Evolutionary conservation across 495 filamentous ascomycete genomes (phyloP).

Genomic region (Aspergillus saccharolyticus): DNA sequence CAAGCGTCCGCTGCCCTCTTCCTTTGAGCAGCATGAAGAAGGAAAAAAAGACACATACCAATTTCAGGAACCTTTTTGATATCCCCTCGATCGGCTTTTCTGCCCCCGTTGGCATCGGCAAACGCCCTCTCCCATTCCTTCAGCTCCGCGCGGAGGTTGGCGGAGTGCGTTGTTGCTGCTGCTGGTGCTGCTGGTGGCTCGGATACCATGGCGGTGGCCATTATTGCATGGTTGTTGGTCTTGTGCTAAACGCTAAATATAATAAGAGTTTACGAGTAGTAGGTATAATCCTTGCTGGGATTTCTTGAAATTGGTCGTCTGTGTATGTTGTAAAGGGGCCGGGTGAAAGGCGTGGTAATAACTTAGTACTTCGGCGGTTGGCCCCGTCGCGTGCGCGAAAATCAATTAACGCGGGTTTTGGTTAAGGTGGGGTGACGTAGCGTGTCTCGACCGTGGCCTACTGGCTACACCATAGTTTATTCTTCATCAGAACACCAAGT

Average conservation of each 20-base stretch:
- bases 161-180: constrained; percentile 14
- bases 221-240: constrained; percentile 29
- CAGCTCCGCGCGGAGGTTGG: constrained; percentile 61
- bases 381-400: constrained; percentile 21
- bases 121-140: constrained; percentile 86
- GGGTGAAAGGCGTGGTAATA: background rate
- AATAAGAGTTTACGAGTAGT: too few relatives aligned
- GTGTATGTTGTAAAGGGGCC: background rate
- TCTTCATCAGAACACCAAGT: too few relatives aligned
- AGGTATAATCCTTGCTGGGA: too few relatives aligned
- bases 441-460: constrained; percentile 17
- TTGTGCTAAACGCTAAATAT: too few relatives aligned
- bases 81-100: constrained; percentile 75
- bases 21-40: too few relatives aligned
- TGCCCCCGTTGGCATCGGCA: constrained; percentile 59
- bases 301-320: too few relatives aligned
- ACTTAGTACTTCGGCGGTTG: background rate
- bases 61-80: constrained; percentile 82
- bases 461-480: too few relatives aligned
- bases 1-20: too few relatives aligned
- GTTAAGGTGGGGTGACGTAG: constrained; percentile 20
- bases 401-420: constrained; percentile 25
- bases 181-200: constrained; percentile 17
- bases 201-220: constrained; percentile 24
- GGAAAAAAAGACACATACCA: too few relatives aligned